Base-by-base conservation (phyloP, 805 yeast species). In the Lipomyces chichibuensis region DNA sequence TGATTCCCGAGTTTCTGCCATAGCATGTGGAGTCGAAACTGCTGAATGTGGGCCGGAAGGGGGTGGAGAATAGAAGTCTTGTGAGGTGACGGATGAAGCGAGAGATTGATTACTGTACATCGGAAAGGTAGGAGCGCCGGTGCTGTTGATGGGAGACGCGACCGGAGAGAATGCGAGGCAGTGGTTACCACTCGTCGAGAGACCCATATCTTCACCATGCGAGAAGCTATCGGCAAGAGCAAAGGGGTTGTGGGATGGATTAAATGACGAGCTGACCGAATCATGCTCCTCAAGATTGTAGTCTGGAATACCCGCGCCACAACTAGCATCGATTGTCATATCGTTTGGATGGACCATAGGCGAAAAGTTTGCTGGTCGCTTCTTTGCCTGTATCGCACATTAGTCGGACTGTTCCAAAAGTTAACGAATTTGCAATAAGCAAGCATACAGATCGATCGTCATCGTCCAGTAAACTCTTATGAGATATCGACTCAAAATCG, bases 151-250 rank as follows among this genome's bases (percentile, higher is more conserved):
- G 17, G 69, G 71, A 8, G 72, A 63, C 2, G 67, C 65, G n/a
- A 73, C 72, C 17, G 72, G 74, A 2, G 73, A 70, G 59, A 72
- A 66, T 20, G 65, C 72, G 29, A 65, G 20, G 57, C 52, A 17
- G 39, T 60, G 67, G 27, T 46, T 54, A 32, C 66, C 65, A 39
- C 59, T 51, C 7, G 71, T 60, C 9, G 65, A 64, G n/a, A 69
- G 69, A 3, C 65, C 72, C 20, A 70, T 80, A 6, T 84, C 85
- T 62, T 84, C 87, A 23, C 54, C 60, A n/a, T 60, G 17, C 20
- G n/a, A 29, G 53, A 43, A 67, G 23, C 59, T 25, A 37, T 64
- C 70, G 52, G 53, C 59, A 17, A 67, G 57, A 9, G 66, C 59
- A 32, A 67, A 67, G 8, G 65, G 65, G 46, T 61, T 64, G 25